Conservation (phyloP, 345 rosid genomes). For the Anacardium occidentale region DNA sequence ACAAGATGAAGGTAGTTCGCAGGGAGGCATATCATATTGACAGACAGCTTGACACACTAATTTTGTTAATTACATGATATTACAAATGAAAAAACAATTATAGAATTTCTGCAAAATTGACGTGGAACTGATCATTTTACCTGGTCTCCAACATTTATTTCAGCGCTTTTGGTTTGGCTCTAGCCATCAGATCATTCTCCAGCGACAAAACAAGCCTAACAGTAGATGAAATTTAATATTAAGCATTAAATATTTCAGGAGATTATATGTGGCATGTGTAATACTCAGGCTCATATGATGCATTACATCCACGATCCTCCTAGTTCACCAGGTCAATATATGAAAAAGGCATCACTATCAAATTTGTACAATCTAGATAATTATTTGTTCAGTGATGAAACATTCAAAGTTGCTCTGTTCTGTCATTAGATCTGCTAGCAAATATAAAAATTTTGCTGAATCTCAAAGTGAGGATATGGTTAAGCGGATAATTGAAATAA, state of each 20-base stretch:
- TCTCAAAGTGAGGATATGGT: no score
- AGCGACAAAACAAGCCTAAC: conserved; percentile 75
- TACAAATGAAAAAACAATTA: background rate
- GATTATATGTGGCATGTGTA: background rate
- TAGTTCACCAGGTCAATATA: no score
- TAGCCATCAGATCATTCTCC: conserved; percentile 81
- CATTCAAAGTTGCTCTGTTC: no score
- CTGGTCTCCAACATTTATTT: conserved; percentile 72
- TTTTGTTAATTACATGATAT: background rate
- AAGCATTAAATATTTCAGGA: conserved; percentile 13
- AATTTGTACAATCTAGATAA: no score
- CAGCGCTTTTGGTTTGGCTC: conserved; percentile 80
- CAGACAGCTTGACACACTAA: background rate
- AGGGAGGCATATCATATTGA: background rate
- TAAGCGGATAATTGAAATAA: no score
- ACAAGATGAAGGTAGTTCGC: background rate
- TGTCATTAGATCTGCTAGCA: no score
- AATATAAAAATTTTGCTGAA: no score
- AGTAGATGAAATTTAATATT: conserved; percentile 15
- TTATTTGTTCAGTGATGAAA: no score
- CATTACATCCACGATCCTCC: no score
- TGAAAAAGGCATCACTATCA: no score
- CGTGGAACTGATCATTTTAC: conserved; percentile 35
- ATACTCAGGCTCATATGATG: background rate
- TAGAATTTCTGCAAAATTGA: background rate